Conservation (phyloP, 768 basidiomycete genomes). For the Hebeloma cylindrosporum region DNA sequence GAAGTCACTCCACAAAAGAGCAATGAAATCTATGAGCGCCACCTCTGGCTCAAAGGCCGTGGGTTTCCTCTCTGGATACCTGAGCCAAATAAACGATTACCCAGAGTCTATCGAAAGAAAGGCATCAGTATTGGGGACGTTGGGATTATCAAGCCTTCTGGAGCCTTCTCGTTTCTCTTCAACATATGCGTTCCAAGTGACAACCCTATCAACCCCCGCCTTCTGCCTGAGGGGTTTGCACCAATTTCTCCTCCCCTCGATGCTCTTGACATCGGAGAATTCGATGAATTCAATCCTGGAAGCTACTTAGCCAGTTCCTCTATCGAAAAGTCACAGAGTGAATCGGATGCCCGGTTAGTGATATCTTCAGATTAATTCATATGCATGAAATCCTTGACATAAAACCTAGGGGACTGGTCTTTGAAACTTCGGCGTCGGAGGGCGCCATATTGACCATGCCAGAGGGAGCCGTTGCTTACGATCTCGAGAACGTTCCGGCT, state of each 20-base stretch:
- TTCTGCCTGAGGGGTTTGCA: conserved; percentile 23
- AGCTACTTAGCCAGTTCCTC: conserved; percentile 2
- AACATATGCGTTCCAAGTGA: conserved; percentile 25
- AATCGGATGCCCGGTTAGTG: conserved; percentile 1
- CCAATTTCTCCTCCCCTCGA: conserved; percentile 4
- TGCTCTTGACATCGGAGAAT: conserved; percentile 2
- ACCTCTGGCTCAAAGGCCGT: conserved; percentile 17
- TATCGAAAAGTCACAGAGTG: background rate
- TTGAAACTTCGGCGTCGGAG: conserved; percentile 12
- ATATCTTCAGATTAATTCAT: background rate
- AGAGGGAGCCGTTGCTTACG: conserved; percentile 14
- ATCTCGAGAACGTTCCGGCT: conserved; percentile 8
- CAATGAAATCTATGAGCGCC: conserved; percentile 5
- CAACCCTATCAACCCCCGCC: conserved; percentile 18
- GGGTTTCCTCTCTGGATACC: conserved; percentile 38
- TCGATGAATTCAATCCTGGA: background rate
- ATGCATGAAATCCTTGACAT: background rate
- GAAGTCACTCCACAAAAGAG: background rate
- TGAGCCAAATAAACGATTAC: conserved; percentile 24
- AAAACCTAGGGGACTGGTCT: background rate
- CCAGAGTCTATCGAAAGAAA: conserved; percentile 18
- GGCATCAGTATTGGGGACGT: conserved; percentile 40
- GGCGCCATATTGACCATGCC: conserved; percentile 17
- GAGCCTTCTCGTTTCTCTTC: conserved; percentile 28
- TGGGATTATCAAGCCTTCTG: conserved; percentile 33